Percentiles rank a stretch among this genome's conserved stretches.
phyloP scores from a whole-genome alignment of 192 early-diverging fungal species.

The Linnemannia zychae region DNA sequence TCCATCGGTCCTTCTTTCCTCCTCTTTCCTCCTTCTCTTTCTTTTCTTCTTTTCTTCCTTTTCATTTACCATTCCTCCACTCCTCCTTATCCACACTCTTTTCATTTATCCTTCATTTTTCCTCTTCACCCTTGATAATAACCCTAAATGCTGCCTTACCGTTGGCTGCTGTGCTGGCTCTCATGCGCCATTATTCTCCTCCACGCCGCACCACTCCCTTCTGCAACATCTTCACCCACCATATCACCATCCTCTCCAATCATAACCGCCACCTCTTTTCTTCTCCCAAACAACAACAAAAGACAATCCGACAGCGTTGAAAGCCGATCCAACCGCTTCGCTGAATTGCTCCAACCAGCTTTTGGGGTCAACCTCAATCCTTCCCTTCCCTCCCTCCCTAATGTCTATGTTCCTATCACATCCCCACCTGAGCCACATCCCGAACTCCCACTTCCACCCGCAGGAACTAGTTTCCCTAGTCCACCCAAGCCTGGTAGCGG shows the following conservation, averaged over 20 bases:
- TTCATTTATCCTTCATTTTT: not conserved
- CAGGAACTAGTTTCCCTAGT: not conserved
- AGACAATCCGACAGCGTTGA: not conserved
- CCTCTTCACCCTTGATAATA: not conserved
- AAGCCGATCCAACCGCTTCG: not conserved
- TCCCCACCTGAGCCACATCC: not conserved
- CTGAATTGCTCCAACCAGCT: not conserved
- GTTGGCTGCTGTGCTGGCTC: not conserved
- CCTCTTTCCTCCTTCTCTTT: not conserved
- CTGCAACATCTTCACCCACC: too few species aligned
- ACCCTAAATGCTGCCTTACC: not conserved
- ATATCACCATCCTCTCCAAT: not conserved
- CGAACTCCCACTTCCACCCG: not conserved
- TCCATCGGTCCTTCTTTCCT: slow-evolving; percentile 3
- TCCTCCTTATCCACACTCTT: not conserved
- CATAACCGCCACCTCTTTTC: not conserved
- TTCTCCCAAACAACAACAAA: too few species aligned
- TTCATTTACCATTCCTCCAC: too few species aligned
- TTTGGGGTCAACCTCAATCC: not conserved
- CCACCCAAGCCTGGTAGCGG: not conserved
- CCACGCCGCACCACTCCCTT: not conserved
- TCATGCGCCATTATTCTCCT: not conserved
- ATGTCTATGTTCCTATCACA: slow-evolving; percentile 12
- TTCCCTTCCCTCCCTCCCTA: slow-evolving; percentile 13
- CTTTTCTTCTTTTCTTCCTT: not conserved